Evolutionary conservation across 345 rosid genomes (phyloP), one percentile per base, ranked within the genome.

Genomic region (Salix koriyanagi): DNA sequence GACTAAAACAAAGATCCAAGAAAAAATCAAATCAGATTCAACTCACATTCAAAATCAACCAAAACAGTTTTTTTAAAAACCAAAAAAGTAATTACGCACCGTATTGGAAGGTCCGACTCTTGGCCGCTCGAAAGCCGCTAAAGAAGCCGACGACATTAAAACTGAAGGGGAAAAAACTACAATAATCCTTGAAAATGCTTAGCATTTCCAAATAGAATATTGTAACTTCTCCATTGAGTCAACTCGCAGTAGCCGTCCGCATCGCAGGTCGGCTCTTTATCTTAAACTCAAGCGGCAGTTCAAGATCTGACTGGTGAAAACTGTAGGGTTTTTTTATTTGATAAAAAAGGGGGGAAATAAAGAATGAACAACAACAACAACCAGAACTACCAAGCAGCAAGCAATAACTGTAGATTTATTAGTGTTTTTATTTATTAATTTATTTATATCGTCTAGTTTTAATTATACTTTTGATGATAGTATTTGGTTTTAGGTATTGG

Each of bases 51-150:
- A 21, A 42, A 21, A 21, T 42, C 14, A 14, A 18, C 39, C 67
- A 4, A 4, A 26, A 41, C 44, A 66, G 50, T 73, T 79, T 73
- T 46, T 32, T 36, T 5, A 34, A 34, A 58, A 42, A 56, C 25
- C 25, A n/a, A 11, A 69, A 50, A 41, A 54, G 66, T 23, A 21
- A 39, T 21, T 5, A 54, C 65, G 75, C 86, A 94, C 98, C 98
- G 94, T 87, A 84, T 91, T 92, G 16, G 97, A 83, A 71, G 87
- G 79, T 68, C 89, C 87, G 32, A 44, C 85, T 75, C 94, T 87
- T 5, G 93, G 91, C 77, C 96, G 93, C 87, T 94, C 98, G 82
- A 92, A 85, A 84, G 92, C 90, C 74, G 93, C 90, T 84, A 89
- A 74, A 77, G 98, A 83, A 89, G 86, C 88, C 84, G 95, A 91